Base-by-base conservation (phyloP, 2,329 filamentous ascomycete species). In the Xylaria sp. region DNA sequence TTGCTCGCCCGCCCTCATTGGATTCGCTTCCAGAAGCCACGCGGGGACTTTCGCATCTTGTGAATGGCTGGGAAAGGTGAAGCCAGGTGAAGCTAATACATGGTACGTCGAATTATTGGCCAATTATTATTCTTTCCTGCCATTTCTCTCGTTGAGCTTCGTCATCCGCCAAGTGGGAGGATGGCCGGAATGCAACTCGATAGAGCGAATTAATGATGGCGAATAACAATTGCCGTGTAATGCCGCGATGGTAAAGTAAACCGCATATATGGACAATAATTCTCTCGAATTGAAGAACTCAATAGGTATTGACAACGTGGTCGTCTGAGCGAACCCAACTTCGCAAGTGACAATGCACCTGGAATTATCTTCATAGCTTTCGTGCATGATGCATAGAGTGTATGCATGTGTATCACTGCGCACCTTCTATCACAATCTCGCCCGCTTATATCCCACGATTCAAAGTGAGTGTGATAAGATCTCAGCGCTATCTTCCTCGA, bases 1-100 rank as follows among this genome's bases (percentile, higher is more conserved):
- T 58, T 70, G 68, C 45, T 65, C 42, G 36, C 59, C 21, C 11
- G 32, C 42, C 53, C 63, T 72, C 61, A 78, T 77, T 77, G 75
- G 76, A 45, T 65, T 71, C 64, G 64, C 58, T 62, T 67, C 47
- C 54, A 53, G 53, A 54, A 67, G 67, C 72, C 69, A 72, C 63
- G 67, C 45, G 55, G 50, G 36, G 64, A 39, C 24, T 51, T 51
- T 36, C 27, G 24, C 17, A 36, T 27, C 48, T 30, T 9, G 51
- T 36, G 39, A 42, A 55, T 63, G 51, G 39, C 51, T 54, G 27
- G 51, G 27, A 51, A n/a, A 27, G 21, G 21, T 24, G 48, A 7
- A n/a, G 21, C 21, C 4, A 27, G 21, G 21, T 24, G 48, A 7
- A n/a, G 21, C 21, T 14, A 27, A 30, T 36, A 36, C 34, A 36